These are phyloP conservation scores for Xenoacremonium recifei DNA, from an alignment of 2,329 filamentous ascomycete genomes.

Conservation along the genomic window DNA sequence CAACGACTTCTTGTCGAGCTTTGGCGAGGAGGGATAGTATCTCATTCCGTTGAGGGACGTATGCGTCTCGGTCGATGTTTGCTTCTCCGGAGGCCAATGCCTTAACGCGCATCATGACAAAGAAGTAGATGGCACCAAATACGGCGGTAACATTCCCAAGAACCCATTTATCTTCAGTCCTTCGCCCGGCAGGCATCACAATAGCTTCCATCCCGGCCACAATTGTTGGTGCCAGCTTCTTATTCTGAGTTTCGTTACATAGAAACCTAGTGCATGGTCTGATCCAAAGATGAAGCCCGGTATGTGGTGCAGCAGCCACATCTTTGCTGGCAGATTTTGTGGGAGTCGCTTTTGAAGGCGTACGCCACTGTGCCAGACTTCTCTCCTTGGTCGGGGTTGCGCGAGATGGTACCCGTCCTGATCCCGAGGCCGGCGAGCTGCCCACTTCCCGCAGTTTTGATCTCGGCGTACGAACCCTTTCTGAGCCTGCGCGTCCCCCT, in stretches of 20 bases:
- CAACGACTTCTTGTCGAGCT: conserved; percentile 40
- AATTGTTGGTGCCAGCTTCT: conserved; percentile 67
- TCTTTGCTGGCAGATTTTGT: conserved; percentile 41
- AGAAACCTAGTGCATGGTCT: conserved; percentile 66
- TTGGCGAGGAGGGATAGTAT: conserved; percentile 42
- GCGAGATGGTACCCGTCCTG: conserved; percentile 37
- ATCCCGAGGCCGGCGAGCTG: conserved; percentile 24
- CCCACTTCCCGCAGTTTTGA: conserved; percentile 28
- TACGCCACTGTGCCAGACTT: conserved; percentile 43
- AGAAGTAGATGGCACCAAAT: conserved; percentile 60
- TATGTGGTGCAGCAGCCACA: conserved; percentile 22
- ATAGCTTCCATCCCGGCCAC: conserved; percentile 69
- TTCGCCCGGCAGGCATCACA: conserved; percentile 40
- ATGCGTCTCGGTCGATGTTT: conserved; percentile 40
- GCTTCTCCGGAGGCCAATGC: conserved; percentile 37
- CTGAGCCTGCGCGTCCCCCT: conserved; percentile 29
- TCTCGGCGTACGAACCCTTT: conserved; percentile 32
- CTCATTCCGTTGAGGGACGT: conserved; percentile 43
- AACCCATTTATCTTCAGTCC: conserved; percentile 49
- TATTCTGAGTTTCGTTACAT: conserved; percentile 57
- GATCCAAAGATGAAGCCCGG: conserved; percentile 62
- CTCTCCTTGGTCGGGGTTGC: conserved; percentile 47
- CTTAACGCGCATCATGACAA: conserved; percentile 52
- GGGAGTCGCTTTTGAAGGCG: conserved; percentile 36
- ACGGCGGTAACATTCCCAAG: conserved; percentile 50